Evolutionary conservation across 1,139 yeast genomes (phyloP).

Genomic region (Suhomyces chickasaworum): DNA sequence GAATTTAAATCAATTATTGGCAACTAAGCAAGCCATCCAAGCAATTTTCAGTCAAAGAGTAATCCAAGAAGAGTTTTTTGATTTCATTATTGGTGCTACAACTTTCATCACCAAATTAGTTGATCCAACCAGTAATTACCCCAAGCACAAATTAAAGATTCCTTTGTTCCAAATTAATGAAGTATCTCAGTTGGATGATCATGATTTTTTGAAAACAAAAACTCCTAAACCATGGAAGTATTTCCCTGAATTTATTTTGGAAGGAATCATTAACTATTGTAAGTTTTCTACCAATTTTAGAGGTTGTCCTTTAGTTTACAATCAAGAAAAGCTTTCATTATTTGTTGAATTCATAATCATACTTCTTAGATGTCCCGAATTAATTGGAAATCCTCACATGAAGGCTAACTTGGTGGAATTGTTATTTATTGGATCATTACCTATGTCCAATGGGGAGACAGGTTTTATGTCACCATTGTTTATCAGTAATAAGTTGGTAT

Average conservation of each 20-base stretch:
- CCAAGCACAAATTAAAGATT: constrained; percentile 52
- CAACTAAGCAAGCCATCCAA: constrained; percentile 55
- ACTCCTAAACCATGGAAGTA: constrained; percentile 80
- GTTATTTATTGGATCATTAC: constrained; percentile 73
- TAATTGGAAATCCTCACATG: constrained; percentile 90
- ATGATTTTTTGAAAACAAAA: constrained; percentile 62
- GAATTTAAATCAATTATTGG: constrained; percentile 39
- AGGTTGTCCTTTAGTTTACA: constrained; percentile 60
- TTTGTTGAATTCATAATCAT: constrained; percentile 74
- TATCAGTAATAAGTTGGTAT: constrained; percentile 62
- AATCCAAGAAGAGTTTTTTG: constrained; percentile 68
- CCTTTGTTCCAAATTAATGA: constrained; percentile 63
- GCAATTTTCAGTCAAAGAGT: constrained; percentile 59
- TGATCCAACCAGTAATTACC: constrained; percentile 70
- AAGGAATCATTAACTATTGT: constrained; percentile 78
- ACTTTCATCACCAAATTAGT: constrained; percentile 70
- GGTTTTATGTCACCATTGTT: constrained; percentile 76
- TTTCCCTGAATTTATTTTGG: constrained; percentile 84
- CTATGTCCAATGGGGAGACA: constrained; percentile 54
- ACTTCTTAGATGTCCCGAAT: constrained; percentile 80
- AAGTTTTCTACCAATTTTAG: constrained; percentile 62
- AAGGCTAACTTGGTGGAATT: constrained; percentile 83
- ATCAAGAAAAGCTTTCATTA: constrained; percentile 51
- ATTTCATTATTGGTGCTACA: constrained; percentile 74
- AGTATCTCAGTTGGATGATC: constrained; percentile 61